Conservation (phyloP, 768 basidiomycete genomes). For the Tremella mesenterica region DNA sequence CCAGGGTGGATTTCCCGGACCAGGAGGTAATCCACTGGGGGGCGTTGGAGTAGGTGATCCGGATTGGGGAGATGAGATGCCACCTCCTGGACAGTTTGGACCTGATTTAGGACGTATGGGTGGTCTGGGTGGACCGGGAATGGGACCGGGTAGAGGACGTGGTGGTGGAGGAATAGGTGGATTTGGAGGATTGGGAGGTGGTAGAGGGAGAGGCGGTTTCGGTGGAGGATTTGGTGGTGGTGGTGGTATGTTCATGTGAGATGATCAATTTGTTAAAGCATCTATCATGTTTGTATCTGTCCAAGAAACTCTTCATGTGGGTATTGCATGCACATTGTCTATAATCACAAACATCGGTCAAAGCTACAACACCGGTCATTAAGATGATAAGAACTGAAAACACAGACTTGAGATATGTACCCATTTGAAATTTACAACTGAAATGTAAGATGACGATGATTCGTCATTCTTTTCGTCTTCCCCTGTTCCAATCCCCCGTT, state of each 20-base stretch:
- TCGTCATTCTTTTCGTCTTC: too few relatives aligned
- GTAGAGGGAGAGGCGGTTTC: conserved; percentile 13
- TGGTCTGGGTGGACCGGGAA: conserved; percentile 10
- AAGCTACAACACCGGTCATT: too few relatives aligned
- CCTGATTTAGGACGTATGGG: conserved; percentile 37
- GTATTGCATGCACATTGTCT: too few relatives aligned
- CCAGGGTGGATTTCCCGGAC: conserved; percentile 21
- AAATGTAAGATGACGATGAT: too few relatives aligned
- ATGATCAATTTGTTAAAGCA: background rate
- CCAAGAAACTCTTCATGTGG: too few relatives aligned
- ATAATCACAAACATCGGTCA: too few relatives aligned
- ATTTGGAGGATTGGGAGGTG: conserved; percentile 3
- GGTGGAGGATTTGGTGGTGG: conserved; percentile 13
- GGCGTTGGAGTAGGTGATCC: conserved; percentile 30
- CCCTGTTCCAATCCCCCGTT: too few relatives aligned
- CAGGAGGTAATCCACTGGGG: conserved; percentile 29
- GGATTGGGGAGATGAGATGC: conserved; percentile 39
- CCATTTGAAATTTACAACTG: too few relatives aligned
- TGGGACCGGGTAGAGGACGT: conserved; percentile 14
- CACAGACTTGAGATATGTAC: too few relatives aligned
- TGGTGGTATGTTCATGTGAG: conserved; percentile 21
- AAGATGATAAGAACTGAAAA: too few relatives aligned
- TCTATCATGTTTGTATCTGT: too few relatives aligned
- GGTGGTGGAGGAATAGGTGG: conserved; percentile 10
- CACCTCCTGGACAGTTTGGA: conserved; percentile 40